Conservation (phyloP, 2,329 filamentous ascomycete genomes). For the Penicillium sp. region DNA sequence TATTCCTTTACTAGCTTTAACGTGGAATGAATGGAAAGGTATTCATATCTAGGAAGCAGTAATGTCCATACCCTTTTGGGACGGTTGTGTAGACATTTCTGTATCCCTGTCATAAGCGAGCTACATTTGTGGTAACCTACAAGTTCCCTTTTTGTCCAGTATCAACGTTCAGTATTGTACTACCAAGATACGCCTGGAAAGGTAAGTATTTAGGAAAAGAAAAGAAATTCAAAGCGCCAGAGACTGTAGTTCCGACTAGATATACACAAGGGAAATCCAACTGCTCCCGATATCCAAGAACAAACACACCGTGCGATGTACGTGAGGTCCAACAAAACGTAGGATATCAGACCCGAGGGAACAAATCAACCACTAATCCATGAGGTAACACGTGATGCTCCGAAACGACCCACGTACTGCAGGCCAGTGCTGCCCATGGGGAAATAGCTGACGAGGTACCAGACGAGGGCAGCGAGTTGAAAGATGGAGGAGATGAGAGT, state of each 20-base stretch:
- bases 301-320: not conserved
- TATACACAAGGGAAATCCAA: not conserved
- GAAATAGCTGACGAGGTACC: slow-evolving; percentile 97
- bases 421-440: slow-evolving; percentile 91
- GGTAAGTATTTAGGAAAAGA: not conserved
- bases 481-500: slow-evolving; percentile 80
- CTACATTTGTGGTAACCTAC: not conserved
- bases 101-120: not conserved
- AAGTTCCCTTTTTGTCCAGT: not conserved
- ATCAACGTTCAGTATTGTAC: not conserved
- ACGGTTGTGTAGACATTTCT: not conserved
- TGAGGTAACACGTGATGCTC: slow-evolving; percentile 75
- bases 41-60: not conserved
- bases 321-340: not conserved
- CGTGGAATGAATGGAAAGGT: not conserved
- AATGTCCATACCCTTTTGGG: not conserved
- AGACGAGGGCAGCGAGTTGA: slow-evolving; percentile 78
- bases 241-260: not conserved
- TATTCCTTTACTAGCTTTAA: not conserved
- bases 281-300: not conserved
- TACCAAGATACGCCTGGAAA: not conserved
- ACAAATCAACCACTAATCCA: slow-evolving; percentile 73
- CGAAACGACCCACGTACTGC: slow-evolving; percentile 81
- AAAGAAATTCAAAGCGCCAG: not conserved
- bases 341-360: not conserved